Conservation (phyloP, 2,329 filamentous ascomycete species). For the Scedosporium apiospermum region DNA sequence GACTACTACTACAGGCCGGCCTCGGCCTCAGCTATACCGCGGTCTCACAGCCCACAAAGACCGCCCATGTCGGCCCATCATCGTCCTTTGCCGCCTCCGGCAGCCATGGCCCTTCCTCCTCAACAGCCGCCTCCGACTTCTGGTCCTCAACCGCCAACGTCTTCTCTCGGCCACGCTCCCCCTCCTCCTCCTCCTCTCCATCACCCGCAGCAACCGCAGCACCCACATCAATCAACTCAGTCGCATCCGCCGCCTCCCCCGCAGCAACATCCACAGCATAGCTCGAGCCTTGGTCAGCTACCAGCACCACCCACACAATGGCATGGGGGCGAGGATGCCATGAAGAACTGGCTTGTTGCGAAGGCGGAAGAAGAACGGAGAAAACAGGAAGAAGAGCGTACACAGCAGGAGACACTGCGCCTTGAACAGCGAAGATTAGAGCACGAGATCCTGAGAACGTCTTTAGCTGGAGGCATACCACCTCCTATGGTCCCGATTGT, state of each 20-base stretch:
- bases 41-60: conserved; percentile 36
- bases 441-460: conserved; percentile 61
- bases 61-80: conserved; percentile 61
- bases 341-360: conserved; percentile 61
- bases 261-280: conserved; percentile 12
- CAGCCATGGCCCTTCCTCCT: conserved; percentile 51
- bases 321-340: conserved; percentile 59
- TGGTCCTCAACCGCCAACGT: conserved; percentile 8
- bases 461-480: conserved; percentile 60
- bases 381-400: conserved; percentile 66
- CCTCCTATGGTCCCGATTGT: conserved; percentile 66
- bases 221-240: conserved; percentile 15
- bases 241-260: conserved; percentile 21
- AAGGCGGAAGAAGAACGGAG: conserved; percentile 66
- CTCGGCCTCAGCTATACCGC: conserved; percentile 25
- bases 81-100: conserved; percentile 59
- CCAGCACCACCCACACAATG: conserved; percentile 57
- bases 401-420: conserved; percentile 52
- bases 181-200: conserved; percentile 7
- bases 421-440: conserved; percentile 66
- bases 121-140: conserved; percentile 26
- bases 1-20: conserved; percentile 29
- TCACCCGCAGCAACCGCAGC: conserved; percentile 9
- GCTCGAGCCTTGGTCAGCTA: conserved; percentile 36
- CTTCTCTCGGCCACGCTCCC: conserved; percentile 8